These are phyloP conservation scores for Ascochyta pisi DNA, from an alignment of 2,329 filamentous ascomycete species.

Conservation along the genomic window DNA sequence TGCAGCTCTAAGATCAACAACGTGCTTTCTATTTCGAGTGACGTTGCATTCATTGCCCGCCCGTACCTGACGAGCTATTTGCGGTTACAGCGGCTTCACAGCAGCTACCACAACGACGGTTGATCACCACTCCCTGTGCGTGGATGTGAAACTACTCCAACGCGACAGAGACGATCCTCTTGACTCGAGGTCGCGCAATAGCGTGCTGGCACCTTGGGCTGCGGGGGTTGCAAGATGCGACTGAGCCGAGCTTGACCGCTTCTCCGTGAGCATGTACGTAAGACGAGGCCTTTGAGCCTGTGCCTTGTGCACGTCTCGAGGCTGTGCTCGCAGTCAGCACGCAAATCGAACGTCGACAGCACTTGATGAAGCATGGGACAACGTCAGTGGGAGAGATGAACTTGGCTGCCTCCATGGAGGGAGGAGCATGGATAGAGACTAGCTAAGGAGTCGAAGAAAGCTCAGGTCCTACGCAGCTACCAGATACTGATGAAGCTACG, in stretches of 20 bases:
- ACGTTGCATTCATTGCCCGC: constrained; percentile 6
- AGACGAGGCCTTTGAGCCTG: constrained; percentile 5
- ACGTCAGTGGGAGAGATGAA: constrained; percentile 19
- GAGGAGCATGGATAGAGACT: constrained; percentile 24
- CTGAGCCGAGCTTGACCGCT: constrained; percentile 16
- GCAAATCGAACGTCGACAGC: background rate
- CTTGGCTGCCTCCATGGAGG: constrained; percentile 27
- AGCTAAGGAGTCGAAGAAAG: constrained; percentile 25
- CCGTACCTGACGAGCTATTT: constrained; percentile 16
- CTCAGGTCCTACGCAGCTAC: constrained; percentile 19
- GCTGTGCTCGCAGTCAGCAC: background rate
- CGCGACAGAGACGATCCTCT: background rate
- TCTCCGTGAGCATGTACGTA: constrained; percentile 16
- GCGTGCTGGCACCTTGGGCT: background rate
- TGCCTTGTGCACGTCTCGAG: background rate
- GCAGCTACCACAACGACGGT: background rate
- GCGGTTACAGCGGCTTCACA: background rate
- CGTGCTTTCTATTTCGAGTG: constrained; percentile 12
- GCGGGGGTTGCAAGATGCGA: constrained; percentile 1
- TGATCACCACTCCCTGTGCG: background rate
- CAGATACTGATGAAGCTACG: constrained; percentile 23
- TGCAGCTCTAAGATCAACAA: constrained; percentile 12
- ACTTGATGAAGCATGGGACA: background rate
- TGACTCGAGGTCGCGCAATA: background rate
- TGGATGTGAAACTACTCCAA: no score